Percentiles rank a stretch among this genome's conserved stretches.
These are phyloP conservation scores for Alternaria sp. DNA, from an alignment of 2,329 filamentous ascomycete genomes.

Conservation along the genomic window DNA sequence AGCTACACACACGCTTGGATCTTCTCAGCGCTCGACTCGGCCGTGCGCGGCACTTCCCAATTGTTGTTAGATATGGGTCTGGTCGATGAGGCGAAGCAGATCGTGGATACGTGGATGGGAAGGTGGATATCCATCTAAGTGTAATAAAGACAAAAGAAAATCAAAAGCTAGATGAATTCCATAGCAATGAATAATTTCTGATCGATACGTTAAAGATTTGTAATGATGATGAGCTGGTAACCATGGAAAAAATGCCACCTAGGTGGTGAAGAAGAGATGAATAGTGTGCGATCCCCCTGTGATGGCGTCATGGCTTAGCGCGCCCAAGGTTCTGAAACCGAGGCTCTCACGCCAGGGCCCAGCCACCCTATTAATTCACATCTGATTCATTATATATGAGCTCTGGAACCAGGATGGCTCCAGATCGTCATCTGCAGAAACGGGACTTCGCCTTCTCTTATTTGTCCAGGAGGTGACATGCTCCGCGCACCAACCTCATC, in stretches of 20 bases:
- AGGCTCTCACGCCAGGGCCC: background rate
- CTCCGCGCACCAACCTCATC: background rate
- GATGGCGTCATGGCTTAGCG: constrained; percentile 7
- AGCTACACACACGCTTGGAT: constrained; percentile 76
- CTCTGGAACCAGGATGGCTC: too few relatives aligned
- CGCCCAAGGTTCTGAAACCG: background rate
- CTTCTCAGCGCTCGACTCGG: constrained; percentile 71
- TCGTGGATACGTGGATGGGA: constrained; percentile 73
- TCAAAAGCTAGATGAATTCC: background rate
- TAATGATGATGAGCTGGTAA: background rate
- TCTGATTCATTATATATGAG: background rate
- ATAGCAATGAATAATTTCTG: background rate
- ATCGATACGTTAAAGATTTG: background rate
- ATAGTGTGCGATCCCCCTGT: constrained; percentile 1
- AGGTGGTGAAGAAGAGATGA: background rate
- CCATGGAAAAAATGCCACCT: background rate
- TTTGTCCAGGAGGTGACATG: background rate
- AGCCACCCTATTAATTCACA: background rate
- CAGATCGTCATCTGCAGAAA: background rate
- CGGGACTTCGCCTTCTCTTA: background rate
- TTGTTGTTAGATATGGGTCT: constrained; percentile 70
- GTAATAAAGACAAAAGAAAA: constrained; percentile 7
- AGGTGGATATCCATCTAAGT: constrained; percentile 62
- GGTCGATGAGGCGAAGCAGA: constrained; percentile 73
- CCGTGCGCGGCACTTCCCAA: constrained; percentile 70